phyloP scores from a whole-genome alignment of 2,329 filamentous ascomycete species.

The Rhynchosporium secalis region DNA sequence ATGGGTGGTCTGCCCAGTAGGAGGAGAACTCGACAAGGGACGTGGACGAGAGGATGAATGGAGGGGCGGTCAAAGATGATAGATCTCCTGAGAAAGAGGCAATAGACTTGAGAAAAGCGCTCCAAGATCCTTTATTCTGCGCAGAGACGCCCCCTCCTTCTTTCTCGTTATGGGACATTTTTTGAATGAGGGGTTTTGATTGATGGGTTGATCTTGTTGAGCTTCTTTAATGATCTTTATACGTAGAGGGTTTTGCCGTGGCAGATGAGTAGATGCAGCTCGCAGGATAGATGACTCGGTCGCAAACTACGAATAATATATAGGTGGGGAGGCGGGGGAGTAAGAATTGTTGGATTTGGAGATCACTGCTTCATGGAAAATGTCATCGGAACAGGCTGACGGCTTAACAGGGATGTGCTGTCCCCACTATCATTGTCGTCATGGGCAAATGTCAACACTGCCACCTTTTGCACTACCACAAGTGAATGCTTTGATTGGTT shows the following conservation, averaged over 20 bases:
- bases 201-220: background rate
- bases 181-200: slow-evolving; percentile 6
- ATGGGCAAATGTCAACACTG: slow-evolving; percentile 10
- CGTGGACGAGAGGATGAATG: slow-evolving; percentile 77
- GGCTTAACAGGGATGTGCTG: background rate
- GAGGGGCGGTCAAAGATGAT: slow-evolving; percentile 76
- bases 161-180: slow-evolving; percentile 37
- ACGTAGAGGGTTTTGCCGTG: too few species aligned
- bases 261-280: too few species aligned
- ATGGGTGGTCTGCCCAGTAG: slow-evolving; percentile 80
- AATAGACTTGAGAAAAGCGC: slow-evolving; percentile 56
- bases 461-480: background rate
- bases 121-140: slow-evolving; percentile 39
- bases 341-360: background rate
- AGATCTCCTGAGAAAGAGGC: slow-evolving; percentile 82
- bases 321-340: background rate
- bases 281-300: too few species aligned
- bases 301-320: background rate
- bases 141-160: slow-evolving; percentile 38
- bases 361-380: background rate
- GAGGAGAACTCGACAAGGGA: slow-evolving; percentile 79
- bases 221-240: background rate
- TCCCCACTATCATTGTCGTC: slow-evolving; percentile 10
- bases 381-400: slow-evolving; percentile 1
- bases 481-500: background rate